Base-by-base conservation (phyloP, 225 moss, liverwort and hornwort species). In the Climacium dendroides region DNA sequence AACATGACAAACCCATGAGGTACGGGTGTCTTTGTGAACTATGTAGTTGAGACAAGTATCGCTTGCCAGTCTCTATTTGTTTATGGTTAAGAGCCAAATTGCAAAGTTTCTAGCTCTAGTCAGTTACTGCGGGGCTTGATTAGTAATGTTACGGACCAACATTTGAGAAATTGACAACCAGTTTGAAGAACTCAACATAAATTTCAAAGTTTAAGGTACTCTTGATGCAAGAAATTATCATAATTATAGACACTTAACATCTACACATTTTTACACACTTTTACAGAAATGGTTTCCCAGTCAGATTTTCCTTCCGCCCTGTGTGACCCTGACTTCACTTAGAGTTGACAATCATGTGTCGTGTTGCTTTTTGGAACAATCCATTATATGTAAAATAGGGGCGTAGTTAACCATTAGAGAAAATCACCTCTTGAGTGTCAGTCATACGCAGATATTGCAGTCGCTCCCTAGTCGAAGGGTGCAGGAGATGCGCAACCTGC, bases 401-500 rank as follows among this genome's bases (percentile, higher is more conserved):
- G 58, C n/a, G 54, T 30, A 58, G 39, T 74, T 25, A 19, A 71
- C 53, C 64, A 67, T 65, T 41, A 59, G 34, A 80, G 74, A 78
- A 67, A 83, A 39, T 72, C 19, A 97, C 97, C 97, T 96, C 93
- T 74, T 79, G 86, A 37, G 96, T 96, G 76, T 96, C 90, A n/a
- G 96, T 94, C 59, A 91, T 79, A n/a, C 94, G 92, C 53, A 98
- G 67, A 83, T 91, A 91, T 79, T 92, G 95, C 47, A 96, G 89
- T 74, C 88, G 95, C 84, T 95, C 96, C 19, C 70, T 58, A n/a
- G 85, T 35, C 20, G 89, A 60, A 85, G 87, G 86, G 19, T 62
- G 65, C 86, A 98, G 70, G 74, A 98, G 90, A 83, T 95, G 96
- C 55, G 96, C 96, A 86, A 98, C 91, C 97, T 98, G 95, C 75